A percentile compares a stretch with the other conserved stretches of the same genome.
Conservation (phyloP, 768 basidiomycete species). For the Termitomyces sp. region DNA sequence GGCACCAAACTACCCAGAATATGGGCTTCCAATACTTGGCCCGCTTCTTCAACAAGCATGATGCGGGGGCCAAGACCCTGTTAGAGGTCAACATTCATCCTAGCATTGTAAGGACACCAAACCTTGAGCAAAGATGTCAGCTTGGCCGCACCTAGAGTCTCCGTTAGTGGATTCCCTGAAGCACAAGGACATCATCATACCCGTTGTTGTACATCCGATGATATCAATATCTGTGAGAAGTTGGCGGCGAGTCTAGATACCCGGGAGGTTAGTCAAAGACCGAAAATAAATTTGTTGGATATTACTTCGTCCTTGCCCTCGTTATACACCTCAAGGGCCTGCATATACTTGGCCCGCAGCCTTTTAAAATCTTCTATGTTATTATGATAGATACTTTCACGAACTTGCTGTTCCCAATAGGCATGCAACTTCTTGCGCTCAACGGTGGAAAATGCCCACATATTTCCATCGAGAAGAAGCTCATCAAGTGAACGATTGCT, state of each 20-base stretch:
- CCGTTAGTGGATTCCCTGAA: background rate
- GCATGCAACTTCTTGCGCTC: conserved; percentile 48
- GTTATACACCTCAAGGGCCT: conserved; percentile 37
- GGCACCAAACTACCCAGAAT: conserved; percentile 62
- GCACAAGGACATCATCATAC: conserved; percentile 30
- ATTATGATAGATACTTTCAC: conserved; percentile 23
- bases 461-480: conserved; percentile 33
- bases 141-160: conserved; percentile 60
- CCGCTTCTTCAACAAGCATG: conserved; percentile 77
- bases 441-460: conserved; percentile 53
- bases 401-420: conserved; percentile 48
- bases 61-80: conserved; percentile 61
- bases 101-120: conserved; percentile 8
- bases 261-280: background rate
- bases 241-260: conserved; percentile 48
- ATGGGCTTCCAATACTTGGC: conserved; percentile 80
- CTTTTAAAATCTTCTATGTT: conserved; percentile 42
- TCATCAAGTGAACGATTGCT: conserved; percentile 34
- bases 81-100: background rate
- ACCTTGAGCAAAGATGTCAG: conserved; percentile 58
- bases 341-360: conserved; percentile 28
- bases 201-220: conserved; percentile 78
- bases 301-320: conserved; percentile 58
- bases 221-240: conserved; percentile 57
- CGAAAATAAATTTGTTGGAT: background rate